phyloP scores from a whole-genome alignment of 2,329 filamentous ascomycete species.

The Orbilia ellipsospora region DNA sequence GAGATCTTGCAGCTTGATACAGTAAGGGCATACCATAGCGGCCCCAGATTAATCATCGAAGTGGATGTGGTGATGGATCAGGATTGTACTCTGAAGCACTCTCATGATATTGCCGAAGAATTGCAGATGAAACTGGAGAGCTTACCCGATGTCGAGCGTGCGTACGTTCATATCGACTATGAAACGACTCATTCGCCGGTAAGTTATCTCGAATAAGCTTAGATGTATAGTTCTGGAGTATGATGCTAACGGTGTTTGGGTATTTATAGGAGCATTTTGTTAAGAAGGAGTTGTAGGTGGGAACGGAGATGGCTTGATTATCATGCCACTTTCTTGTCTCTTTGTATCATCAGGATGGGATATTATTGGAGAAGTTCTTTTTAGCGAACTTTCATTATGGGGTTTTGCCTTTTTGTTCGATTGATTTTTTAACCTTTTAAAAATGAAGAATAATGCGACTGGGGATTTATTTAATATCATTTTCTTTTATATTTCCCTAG shows the following conservation, averaged over 20 bases:
- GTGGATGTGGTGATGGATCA: constrained; percentile 95
- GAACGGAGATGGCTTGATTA: constrained; percentile 16
- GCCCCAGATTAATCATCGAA: constrained; percentile 85
- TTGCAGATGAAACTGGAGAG: constrained; percentile 94
- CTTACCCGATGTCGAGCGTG: constrained; percentile 88
- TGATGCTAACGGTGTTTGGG: constrained; percentile 19
- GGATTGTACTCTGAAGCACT: constrained; percentile 75
- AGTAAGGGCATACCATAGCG: constrained; percentile 91
- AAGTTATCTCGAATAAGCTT: constrained; percentile 15
- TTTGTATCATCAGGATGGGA: background rate
- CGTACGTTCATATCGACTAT: constrained; percentile 97
- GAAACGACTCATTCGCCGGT: constrained; percentile 90
- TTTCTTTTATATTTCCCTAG: no score
- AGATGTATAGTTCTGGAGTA: background rate
- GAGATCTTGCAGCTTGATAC: constrained; percentile 89
- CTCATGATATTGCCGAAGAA: constrained; percentile 93
- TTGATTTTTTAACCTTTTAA: no score
- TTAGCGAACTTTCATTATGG: no score
- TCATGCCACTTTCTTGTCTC: constrained; percentile 14
- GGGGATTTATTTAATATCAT: no score
- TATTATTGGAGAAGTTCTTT: background rate
- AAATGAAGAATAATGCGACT: no score
- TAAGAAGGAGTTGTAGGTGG: constrained; percentile 58
- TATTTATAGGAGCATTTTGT: constrained; percentile 57
- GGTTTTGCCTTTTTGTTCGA: no score